phyloP scores from a whole-genome alignment of 2,329 filamentous ascomycete genomes.

The Xylariaceae sp. region DNA sequence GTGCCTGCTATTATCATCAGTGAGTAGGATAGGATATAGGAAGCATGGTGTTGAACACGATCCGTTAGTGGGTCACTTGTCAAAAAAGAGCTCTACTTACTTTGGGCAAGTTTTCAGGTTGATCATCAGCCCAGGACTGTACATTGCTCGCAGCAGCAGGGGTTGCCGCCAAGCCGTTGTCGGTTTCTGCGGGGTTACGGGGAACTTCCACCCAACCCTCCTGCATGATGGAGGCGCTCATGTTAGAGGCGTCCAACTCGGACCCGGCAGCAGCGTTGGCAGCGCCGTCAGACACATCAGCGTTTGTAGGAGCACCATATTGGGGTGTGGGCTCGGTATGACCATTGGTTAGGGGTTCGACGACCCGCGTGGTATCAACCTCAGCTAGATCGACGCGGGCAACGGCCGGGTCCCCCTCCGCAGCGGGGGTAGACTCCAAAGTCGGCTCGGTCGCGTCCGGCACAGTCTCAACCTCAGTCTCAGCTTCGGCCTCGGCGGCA shows the following conservation, averaged over 20 bases:
- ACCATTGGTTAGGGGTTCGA: slow-evolving; percentile 38
- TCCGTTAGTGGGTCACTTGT: background rate
- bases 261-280: slow-evolving; percentile 58
- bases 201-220: slow-evolving; percentile 74
- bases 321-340: slow-evolving; percentile 35
- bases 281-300: slow-evolving; percentile 46
- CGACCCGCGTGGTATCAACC: slow-evolving; percentile 46
- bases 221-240: slow-evolving; percentile 41
- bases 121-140: slow-evolving; percentile 79
- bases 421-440: slow-evolving; percentile 29
- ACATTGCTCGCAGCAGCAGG: slow-evolving; percentile 49
- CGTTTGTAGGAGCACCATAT: slow-evolving; percentile 42
- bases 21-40: slow-evolving; percentile 3
- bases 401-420: slow-evolving; percentile 59
- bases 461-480: too few relatives aligned
- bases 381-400: slow-evolving; percentile 63
- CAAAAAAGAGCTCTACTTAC: slow-evolving; percentile 31
- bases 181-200: slow-evolving; percentile 67
- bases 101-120: slow-evolving; percentile 49
- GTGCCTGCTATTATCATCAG: slow-evolving; percentile 19
- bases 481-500: slow-evolving; percentile 30
- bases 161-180: slow-evolving; percentile 58
- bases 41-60: background rate
- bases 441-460: slow-evolving; percentile 30
- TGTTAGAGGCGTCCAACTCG: slow-evolving; percentile 55